Evolutionary conservation across 768 basidiomycete genomes (phyloP), one percentile per base, ranked within the genome.

Genomic region (Tubosaeta sp.): DNA sequence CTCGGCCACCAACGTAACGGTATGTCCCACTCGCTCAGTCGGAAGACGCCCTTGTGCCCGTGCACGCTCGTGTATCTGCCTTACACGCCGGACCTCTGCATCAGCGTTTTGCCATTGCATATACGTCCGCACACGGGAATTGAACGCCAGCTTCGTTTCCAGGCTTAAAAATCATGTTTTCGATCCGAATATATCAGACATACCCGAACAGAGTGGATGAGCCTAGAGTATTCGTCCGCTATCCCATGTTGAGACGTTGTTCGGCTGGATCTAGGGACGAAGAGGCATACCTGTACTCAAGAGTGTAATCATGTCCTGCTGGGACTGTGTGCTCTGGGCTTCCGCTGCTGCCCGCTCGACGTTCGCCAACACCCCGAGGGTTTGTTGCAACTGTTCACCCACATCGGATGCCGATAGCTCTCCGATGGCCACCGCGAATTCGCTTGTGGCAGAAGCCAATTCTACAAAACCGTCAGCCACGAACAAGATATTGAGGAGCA

Each of bases 141-240:
- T 81, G 68, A 98, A 96, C 2, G 94, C 91, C 54, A 91, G 75
- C 90, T 95, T 51, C 24, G 18, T 39, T 8, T 40, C 32, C 44
- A 32, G 19, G 27, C 53, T 52, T 25, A 40, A 10, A n/a, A 19
- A 21, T 2, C 45, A 14, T 13, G 44, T 42, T 4, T 40, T 49
- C 24, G 19, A n/a, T 29, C 9, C 25, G 42, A 21, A 18, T 10
- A 14, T 48, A 48, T 25, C 11, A 35, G 22, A 73, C 88, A 48
- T 65, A 90, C 90, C 54, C 90, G 78, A 46, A 94, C 92, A 50
- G 88, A 90, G 59, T 80, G 83, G 54, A 95, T 89, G 46, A 97
- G 75, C 46, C 95, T 78, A n/a, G 92, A 82, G 64, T 98, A 98
- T 68, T 96, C 94, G 62, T 98, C 95, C 42, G 83, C 90, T 71